A percentile compares a stretch with the other conserved stretches of the same genome.
Conservation (phyloP, 441 rosid genomes). For the Euphorbia corollata region DNA sequence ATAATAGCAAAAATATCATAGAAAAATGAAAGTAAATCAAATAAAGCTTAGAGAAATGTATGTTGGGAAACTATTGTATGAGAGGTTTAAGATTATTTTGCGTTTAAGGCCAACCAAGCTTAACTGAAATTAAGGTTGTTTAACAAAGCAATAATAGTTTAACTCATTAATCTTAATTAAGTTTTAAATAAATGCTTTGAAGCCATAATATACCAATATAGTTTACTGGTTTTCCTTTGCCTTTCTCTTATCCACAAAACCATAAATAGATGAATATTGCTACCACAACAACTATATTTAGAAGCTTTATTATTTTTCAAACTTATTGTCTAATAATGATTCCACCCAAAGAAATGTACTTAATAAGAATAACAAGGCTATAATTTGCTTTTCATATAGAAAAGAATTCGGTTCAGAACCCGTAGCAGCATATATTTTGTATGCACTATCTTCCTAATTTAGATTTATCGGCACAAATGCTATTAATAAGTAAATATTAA, state of each 20-base stretch:
- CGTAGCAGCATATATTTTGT: no score
- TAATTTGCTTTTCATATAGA: no score
- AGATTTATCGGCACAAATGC: no score
- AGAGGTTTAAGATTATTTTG: conserved; percentile 11
- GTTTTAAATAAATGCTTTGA: no score
- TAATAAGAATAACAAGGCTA: no score
- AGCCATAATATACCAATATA: no score
- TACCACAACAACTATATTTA: not conserved
- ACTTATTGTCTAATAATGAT: not conserved
- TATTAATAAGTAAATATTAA: no score
- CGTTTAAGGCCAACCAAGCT: conserved; percentile 22
- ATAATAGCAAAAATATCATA: conserved; percentile 22
- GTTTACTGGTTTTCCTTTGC: conserved; percentile 21
- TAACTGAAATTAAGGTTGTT: conserved; percentile 12
- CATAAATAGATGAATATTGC: not conserved
- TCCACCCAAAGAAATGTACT: not conserved
- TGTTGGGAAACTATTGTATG: not conserved
- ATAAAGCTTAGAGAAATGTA: conserved; percentile 5
- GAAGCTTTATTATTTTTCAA: not conserved
- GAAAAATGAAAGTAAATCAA: conserved; percentile 10
- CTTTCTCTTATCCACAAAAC: conserved; percentile 9
- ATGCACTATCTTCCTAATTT: no score
- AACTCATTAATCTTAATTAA: no score
- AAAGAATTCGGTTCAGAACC: no score
- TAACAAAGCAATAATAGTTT: not conserved